Conservation (phyloP, 306 rosid genomes). For the Sesbania bispinosa region DNA sequence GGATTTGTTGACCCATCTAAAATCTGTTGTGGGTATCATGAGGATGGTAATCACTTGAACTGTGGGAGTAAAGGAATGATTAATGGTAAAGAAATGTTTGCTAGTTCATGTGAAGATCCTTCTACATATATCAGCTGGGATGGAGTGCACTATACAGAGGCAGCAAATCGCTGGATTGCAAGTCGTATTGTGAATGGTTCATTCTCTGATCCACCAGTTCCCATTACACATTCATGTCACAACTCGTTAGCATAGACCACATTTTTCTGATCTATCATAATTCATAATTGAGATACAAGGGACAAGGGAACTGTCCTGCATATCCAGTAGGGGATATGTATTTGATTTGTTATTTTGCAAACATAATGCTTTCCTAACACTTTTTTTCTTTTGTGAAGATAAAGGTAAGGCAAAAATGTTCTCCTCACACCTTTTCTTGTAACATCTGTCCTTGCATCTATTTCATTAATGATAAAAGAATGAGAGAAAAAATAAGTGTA, state of each 20-base stretch:
- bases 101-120: constrained; percentile 69
- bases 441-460: too few relatives aligned
- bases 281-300: neutral
- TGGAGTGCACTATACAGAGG: constrained; percentile 82
- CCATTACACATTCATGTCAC: constrained; percentile 52
- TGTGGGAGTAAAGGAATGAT: constrained; percentile 53
- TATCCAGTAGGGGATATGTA: neutral
- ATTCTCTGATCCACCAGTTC: constrained; percentile 54
- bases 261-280: neutral
- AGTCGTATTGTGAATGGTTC: constrained; percentile 51
- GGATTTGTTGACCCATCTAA: constrained; percentile 51
- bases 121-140: constrained; percentile 81
- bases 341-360: neutral
- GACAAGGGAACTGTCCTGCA: neutral
- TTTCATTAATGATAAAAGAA: too few relatives aligned
- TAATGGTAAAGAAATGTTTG: constrained; percentile 50
- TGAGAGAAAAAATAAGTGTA: too few relatives aligned
- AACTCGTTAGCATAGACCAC: neutral
- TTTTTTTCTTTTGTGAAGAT: too few relatives aligned
- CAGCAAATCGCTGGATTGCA: constrained; percentile 76
- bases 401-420: too few relatives aligned
- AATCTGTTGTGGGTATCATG: constrained; percentile 79
- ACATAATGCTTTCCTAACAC: neutral
- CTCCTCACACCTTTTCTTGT: too few relatives aligned
- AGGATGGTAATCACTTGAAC: constrained; percentile 40